Evolutionary conservation across 2,329 filamentous ascomycete genomes (phyloP), one percentile per base, ranked within the genome.

Genomic region (Aureobasidium namibiae): DNA sequence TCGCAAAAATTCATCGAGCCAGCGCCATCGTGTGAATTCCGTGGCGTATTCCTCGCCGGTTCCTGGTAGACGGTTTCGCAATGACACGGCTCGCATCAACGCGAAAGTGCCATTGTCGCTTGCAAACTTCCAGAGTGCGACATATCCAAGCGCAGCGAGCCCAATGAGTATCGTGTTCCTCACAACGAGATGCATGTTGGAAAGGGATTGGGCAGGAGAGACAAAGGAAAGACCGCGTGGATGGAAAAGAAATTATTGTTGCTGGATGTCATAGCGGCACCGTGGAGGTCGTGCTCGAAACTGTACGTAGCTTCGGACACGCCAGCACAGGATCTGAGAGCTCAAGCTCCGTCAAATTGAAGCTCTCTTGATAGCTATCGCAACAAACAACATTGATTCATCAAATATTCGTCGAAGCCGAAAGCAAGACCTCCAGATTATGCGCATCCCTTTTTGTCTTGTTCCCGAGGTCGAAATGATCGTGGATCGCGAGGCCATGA

Each of bases 101-200:
- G 11, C 5, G 9, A 57, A 57, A 1, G 54, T 57, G 9, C 54
- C 54, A 31, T 57, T 57, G 6, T 48, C 10, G 34, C 16, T 18
- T 7, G 54, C 54, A 16, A 57, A 57, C 16, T 21, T 39, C 54
- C 41, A 48, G 21, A 57, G 54, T 29, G 54, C 54, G 18, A 44
- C 13, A 31, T 56, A 56, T n/a, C 52, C 52, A n/a, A 21, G 48
- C 18, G 16, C 54, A 42, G 54, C 54, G 3, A 56, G 39, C 11
- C 24, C 34, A 14, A 45, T 18, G 5, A 56, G 18, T 2, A 45
- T 14, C 2, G 39, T 24, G 39, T 56, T 56, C 5, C 52, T 26
- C 29, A 36, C 52, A n/a, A 45, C 13, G 29, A 45, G 39, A n/a
- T 56, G 52, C 52, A 56, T 56, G 23, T 26, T 45, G 18, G 16